Conservation (phyloP, 371 early-diverging fungal genomes). For the Mucor plumbeus region DNA sequence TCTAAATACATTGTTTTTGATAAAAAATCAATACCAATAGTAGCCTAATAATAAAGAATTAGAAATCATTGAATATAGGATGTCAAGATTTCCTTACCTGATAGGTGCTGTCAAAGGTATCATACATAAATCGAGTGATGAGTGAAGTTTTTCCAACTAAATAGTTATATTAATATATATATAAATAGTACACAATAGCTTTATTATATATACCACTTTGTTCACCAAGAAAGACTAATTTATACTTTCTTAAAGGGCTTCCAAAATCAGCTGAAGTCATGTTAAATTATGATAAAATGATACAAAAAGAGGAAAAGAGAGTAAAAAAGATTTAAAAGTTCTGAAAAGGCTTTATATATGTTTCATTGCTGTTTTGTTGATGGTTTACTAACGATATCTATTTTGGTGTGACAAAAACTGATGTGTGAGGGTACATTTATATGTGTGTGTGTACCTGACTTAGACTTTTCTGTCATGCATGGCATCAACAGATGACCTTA, state of each 20-base stretch:
- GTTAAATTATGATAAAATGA: background rate
- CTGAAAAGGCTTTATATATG: background rate
- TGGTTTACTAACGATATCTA: no score
- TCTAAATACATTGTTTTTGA: conserved; percentile 99
- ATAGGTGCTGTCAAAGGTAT: conserved; percentile 97
- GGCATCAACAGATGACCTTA: conserved; percentile 2
- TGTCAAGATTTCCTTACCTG: conserved; percentile 60
- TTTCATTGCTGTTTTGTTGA: conserved; percentile 5
- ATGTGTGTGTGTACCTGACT: background rate
- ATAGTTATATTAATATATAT: background rate
- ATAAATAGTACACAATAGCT: background rate
- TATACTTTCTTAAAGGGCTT: conserved; percentile 85
- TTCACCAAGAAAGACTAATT: conserved; percentile 95
- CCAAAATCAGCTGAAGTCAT: conserved; percentile 38
- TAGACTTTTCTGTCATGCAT: background rate
- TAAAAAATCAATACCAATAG: conserved; percentile 99
- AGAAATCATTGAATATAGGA: background rate
- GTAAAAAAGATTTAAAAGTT: background rate
- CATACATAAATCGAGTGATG: conserved; percentile 99
- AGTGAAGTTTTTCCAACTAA: conserved; percentile 99
- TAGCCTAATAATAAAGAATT: conserved; percentile 70
- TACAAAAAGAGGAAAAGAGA: conserved; percentile 4
- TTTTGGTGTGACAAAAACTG: conserved; percentile 1
- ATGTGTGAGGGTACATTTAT: background rate
- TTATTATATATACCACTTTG: conserved; percentile 83